A percentile compares a stretch with the other conserved stretches of the same genome.
Conservation (phyloP, 805 yeast genomes). For the Candida anglica region DNA sequence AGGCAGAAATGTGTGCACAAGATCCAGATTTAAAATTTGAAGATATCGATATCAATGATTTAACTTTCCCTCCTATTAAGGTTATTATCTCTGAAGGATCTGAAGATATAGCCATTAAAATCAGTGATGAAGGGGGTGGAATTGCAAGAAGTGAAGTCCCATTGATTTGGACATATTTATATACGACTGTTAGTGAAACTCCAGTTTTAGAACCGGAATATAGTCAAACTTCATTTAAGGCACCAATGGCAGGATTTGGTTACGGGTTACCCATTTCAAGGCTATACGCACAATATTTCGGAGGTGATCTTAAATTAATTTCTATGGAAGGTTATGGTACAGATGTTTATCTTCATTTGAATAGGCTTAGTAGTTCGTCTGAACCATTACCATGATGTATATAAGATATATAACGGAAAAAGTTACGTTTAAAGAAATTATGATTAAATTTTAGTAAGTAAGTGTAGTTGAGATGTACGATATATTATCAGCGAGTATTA, state of each 20-base stretch:
- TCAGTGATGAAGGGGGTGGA: constrained; percentile 93
- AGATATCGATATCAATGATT: constrained; percentile 51
- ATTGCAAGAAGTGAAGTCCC: constrained; percentile 82
- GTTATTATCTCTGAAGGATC: constrained; percentile 84
- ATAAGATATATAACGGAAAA: background rate
- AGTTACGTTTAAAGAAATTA: background rate
- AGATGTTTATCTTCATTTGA: constrained; percentile 83
- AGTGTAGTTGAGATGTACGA: too few species aligned
- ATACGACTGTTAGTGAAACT: constrained; percentile 77
- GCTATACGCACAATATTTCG: constrained; percentile 83
- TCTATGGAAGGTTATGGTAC: constrained; percentile 95
- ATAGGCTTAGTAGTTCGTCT: constrained; percentile 66
- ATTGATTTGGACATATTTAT: constrained; percentile 84
- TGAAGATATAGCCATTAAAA: constrained; percentile 86
- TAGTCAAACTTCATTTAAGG: constrained; percentile 63
- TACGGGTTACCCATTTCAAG: constrained; percentile 87
- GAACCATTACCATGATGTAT: constrained; percentile 56
- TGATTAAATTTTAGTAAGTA: background rate
- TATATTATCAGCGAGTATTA: too few species aligned
- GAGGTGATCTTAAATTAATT: constrained; percentile 83
- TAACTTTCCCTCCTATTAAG: constrained; percentile 78
- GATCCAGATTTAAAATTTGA: constrained; percentile 38
- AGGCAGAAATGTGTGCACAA: constrained; percentile 30
- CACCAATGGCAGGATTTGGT: constrained; percentile 94
- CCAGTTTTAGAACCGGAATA: constrained; percentile 61